These are phyloP conservation scores for Verticillium alfalfae DNA, from an alignment of 2,329 filamentous ascomycete genomes.

Conservation along the genomic window DNA sequence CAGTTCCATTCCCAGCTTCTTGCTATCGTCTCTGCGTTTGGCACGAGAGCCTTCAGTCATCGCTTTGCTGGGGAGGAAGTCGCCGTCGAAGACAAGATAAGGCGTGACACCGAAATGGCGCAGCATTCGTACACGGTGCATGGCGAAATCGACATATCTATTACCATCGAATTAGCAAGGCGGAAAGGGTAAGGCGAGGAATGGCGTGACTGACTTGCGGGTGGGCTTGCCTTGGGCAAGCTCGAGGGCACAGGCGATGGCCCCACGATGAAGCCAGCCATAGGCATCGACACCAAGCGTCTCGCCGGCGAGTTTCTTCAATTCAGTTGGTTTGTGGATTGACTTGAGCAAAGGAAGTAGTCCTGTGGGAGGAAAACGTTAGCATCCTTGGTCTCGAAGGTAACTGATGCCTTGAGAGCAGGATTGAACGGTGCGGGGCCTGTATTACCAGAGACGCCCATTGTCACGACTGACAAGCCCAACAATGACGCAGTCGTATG, in stretches of 20 bases:
- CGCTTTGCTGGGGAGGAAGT: slow-evolving; percentile 89
- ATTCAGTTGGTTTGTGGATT: slow-evolving; percentile 81
- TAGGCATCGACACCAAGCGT: slow-evolving; percentile 95
- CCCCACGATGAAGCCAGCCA: slow-evolving; percentile 95
- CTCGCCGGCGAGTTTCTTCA: slow-evolving; percentile 83
- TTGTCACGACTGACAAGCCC: slow-evolving; percentile 4
- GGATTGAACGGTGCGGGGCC: neutral
- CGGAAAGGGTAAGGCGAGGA: neutral
- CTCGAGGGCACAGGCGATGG: slow-evolving; percentile 84
- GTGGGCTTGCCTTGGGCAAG: slow-evolving; percentile 85
- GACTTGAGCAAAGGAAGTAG: slow-evolving; percentile 90
- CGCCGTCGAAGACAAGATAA: slow-evolving; percentile 93
- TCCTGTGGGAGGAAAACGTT: slow-evolving; percentile 43
- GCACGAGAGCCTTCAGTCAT: slow-evolving; percentile 74
- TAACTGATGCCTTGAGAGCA: neutral
- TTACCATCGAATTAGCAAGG: slow-evolving; percentile 3
- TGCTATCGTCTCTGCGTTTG: slow-evolving; percentile 72
- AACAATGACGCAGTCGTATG: neutral
- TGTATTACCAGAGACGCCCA: slow-evolving; percentile 12
- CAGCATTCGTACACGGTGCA: slow-evolving; percentile 90
- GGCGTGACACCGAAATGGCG: slow-evolving; percentile 90
- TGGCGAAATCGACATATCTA: slow-evolving; percentile 84
- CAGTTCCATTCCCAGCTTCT: slow-evolving; percentile 68
- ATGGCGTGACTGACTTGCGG: slow-evolving; percentile 57
- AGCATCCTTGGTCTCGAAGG: neutral